phyloP scores from a whole-genome alignment of 106 monocot genomes.

The Narthecium ossifragum region DNA sequence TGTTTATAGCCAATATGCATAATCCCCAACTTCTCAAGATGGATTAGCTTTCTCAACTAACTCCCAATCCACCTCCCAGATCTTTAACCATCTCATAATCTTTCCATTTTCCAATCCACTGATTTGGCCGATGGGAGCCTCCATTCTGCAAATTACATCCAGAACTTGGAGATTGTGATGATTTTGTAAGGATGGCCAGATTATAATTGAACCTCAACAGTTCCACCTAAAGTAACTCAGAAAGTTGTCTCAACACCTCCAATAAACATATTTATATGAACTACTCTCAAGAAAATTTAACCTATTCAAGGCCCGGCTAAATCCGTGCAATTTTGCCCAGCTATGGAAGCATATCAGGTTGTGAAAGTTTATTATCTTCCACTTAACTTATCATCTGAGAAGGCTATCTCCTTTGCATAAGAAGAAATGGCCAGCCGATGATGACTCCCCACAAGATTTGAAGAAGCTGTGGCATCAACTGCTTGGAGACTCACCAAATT shows the following conservation, averaged over 20 bases:
- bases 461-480: not conserved
- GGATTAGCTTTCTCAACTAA: not conserved
- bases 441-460: not conserved
- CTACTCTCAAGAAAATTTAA: conserved; percentile 16
- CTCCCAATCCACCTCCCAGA: not conserved
- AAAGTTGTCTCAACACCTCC: not conserved
- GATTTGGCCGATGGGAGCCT: not conserved
- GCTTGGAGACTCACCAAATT: not conserved
- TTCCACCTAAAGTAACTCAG: conserved; percentile 13
- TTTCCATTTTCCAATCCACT: not conserved
- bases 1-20: not conserved
- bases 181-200: not conserved
- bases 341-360: conserved; percentile 11
- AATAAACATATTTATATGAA: conserved; percentile 8
- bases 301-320: too few relatives aligned
- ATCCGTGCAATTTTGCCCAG: not conserved
- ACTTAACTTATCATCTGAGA: too few relatives aligned
- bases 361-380: too few relatives aligned
- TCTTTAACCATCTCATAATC: not conserved
- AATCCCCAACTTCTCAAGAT: not conserved
- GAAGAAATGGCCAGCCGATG: too few relatives aligned
- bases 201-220: not conserved
- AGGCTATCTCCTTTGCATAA: too few relatives aligned
- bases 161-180: conserved; percentile 3
- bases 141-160: too few relatives aligned